phyloP scores from a whole-genome alignment of 2,329 filamentous ascomycete genomes.

The Pseudogymnoascus sp. region DNA sequence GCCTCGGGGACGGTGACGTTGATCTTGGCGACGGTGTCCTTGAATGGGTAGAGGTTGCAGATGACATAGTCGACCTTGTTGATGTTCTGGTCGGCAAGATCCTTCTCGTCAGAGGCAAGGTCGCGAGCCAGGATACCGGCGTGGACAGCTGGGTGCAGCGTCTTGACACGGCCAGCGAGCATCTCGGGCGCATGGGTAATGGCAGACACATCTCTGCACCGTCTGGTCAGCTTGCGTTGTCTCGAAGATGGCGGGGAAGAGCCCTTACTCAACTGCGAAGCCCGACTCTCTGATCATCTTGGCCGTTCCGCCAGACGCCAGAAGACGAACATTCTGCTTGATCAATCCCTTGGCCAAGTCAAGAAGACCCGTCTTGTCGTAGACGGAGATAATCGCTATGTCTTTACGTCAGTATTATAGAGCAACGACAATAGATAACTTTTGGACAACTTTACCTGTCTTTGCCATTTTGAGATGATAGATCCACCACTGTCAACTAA shows the following conservation, averaged over 20 bases:
- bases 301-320: conserved; percentile 91
- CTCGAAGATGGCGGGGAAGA: neutral
- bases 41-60: conserved; percentile 99
- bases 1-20: conserved; percentile 95
- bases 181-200: conserved; percentile 97
- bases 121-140: conserved; percentile 86
- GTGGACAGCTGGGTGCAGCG: conserved; percentile 87
- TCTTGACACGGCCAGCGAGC: conserved; percentile 88
- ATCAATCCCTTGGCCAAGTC: conserved; percentile 87
- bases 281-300: conserved; percentile 95
- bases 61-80: conserved; percentile 92
- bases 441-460: conserved; percentile 6
- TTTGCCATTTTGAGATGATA: conserved; percentile 11
- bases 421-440: neutral
- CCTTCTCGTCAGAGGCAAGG: conserved; percentile 91
- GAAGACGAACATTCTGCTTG: conserved; percentile 81
- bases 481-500: conserved; percentile 6
- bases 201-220: conserved; percentile 80
- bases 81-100: conserved; percentile 90
- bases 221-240: neutral
- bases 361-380: conserved; percentile 93
- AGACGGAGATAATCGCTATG: conserved; percentile 91
- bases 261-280: conserved; percentile 83
- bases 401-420: neutral
- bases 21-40: conserved; percentile 93